Percentiles rank a stretch among this genome's conserved stretches.
These are phyloP conservation scores for Daldinia decipiens DNA, from an alignment of 495 filamentous ascomycete species.

Conservation along the genomic window DNA sequence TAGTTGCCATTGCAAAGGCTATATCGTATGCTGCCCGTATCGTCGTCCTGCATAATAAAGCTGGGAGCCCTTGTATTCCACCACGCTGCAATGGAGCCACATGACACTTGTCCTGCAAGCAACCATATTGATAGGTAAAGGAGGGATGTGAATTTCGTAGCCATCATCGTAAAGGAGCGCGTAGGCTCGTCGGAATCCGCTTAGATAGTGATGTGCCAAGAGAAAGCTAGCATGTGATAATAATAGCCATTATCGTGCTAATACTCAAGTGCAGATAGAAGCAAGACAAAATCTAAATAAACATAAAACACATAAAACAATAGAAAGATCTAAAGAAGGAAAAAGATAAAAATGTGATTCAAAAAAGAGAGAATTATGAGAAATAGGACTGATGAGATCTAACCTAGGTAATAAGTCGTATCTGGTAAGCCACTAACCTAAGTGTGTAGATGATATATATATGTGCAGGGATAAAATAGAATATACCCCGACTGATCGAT, in stretches of 20 bases:
- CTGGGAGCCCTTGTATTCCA: constrained; percentile 42
- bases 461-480: constrained; percentile 22
- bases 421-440: constrained; percentile 22
- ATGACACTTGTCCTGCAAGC: constrained; percentile 39
- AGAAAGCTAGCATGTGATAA: constrained; percentile 18
- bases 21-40: constrained; percentile 44
- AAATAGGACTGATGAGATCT: constrained; percentile 23
- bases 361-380: constrained; percentile 12
- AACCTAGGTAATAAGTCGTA: constrained; percentile 15
- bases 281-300: not conserved
- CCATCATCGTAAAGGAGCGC: constrained; percentile 24
- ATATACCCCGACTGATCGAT: constrained; percentile 22
- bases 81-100: constrained; percentile 46
- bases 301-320: not conserved
- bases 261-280: not conserved
- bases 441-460: not conserved
- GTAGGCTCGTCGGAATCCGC: constrained; percentile 7
- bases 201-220: constrained; percentile 1
- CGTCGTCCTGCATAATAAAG: constrained; percentile 45
- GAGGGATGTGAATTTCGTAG: constrained; percentile 21
- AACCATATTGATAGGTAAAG: constrained; percentile 40
- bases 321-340: not conserved
- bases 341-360: not conserved
- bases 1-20: constrained; percentile 46
- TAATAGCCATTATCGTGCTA: constrained; percentile 18